A percentile compares a stretch with the other conserved stretches of the same genome.
Conservation (phyloP, 768 basidiomycete species). For the Phallus indusiatus region DNA sequence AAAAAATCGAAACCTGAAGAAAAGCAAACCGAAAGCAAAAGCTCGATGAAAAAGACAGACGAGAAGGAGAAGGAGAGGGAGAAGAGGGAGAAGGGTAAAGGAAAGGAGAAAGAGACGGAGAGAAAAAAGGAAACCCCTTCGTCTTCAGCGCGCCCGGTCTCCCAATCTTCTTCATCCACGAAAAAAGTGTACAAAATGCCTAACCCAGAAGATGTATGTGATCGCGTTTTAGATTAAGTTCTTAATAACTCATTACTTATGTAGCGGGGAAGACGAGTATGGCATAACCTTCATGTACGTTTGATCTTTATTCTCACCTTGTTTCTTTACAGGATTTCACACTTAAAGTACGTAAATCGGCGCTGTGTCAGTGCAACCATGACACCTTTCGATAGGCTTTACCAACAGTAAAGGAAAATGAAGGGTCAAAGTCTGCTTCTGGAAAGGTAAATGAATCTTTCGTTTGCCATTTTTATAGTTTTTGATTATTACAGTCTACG, state of each 20-base stretch:
- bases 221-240: neutral
- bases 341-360: neutral
- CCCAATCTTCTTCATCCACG: neutral
- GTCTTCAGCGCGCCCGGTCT: neutral
- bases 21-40: constrained; percentile 8
- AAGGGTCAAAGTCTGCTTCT: neutral
- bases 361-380: too few relatives aligned
- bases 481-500: neutral
- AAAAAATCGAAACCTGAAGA: neutral
- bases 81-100: constrained; percentile 19
- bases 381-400: neutral
- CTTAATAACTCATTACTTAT: constrained; percentile 4
- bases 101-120: constrained; percentile 1
- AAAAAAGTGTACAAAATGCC: neutral
- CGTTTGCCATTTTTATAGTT: neutral
- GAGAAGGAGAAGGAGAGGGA: neutral
- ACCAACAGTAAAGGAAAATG: neutral
- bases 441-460: neutral
- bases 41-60: neutral
- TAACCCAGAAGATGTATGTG: constrained; percentile 8
- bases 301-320: neutral
- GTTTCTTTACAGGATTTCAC: neutral
- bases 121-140: constrained; percentile 9
- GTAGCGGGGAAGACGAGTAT: neutral
- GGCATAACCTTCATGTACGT: constrained; percentile 6